Conservation (phyloP, 23 red algal species). For the Pyropia haitanensis region DNA sequence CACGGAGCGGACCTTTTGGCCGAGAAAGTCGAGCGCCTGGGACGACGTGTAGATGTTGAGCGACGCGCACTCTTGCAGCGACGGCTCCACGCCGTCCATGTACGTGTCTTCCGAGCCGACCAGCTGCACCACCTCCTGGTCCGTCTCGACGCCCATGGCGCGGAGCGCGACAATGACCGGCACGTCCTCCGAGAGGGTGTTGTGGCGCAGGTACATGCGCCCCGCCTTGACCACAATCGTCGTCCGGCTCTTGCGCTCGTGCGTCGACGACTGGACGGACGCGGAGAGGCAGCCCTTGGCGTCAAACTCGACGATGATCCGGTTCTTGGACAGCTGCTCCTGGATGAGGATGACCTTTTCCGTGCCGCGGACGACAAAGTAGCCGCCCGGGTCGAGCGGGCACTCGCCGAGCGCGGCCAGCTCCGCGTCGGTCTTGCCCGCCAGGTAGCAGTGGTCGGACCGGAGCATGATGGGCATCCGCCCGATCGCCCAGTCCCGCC, state of each 20-base stretch:
- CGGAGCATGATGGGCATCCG: conserved; percentile 95
- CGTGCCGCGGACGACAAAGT: conserved; percentile 87
- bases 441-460: conserved; percentile 56
- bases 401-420: conserved; percentile 78
- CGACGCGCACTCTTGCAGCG: conserved; percentile 55
- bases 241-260: conserved; percentile 80
- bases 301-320: conserved; percentile 91
- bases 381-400: conserved; percentile 95
- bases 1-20: conserved; percentile 41
- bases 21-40: conserved; percentile 46
- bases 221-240: conserved; percentile 47
- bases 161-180: conserved; percentile 73
- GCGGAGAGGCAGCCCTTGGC: conserved; percentile 70
- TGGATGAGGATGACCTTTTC: conserved; percentile 98
- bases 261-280: conserved; percentile 70
- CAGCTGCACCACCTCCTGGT: conserved; percentile 78
- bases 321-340: conserved; percentile 97
- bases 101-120: conserved; percentile 45
- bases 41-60: conserved; percentile 43
- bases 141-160: conserved; percentile 81
- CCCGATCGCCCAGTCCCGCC: conserved; percentile 56
- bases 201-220: conserved; percentile 87
- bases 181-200: conserved; percentile 80
- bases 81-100: conserved; percentile 52
- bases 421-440: conserved; percentile 43